Evolutionary conservation across 2,329 filamentous ascomycete genomes (phyloP).

Genomic region (Sporothrix variecibatus): DNA sequence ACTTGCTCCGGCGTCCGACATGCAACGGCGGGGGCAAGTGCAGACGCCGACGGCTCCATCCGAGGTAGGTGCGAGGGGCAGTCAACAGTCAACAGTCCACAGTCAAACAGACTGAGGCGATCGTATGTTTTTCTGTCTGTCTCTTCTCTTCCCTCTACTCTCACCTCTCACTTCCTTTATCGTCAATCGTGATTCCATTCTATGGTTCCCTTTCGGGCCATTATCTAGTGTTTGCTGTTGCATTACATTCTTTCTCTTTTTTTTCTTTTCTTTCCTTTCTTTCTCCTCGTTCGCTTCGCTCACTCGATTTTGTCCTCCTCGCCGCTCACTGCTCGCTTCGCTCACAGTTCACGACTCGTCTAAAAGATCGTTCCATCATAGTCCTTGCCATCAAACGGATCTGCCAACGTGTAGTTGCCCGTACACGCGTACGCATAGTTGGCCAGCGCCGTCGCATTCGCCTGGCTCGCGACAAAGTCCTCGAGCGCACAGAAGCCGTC

Average conservation of each 20-base stretch:
- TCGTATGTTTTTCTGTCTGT: neutral
- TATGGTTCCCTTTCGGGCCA: neutral
- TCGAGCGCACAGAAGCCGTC: slow-evolving; percentile 49
- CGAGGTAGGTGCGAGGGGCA: neutral
- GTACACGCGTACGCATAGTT: slow-evolving; percentile 53
- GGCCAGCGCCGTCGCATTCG: slow-evolving; percentile 41
- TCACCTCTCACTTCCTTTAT: neutral
- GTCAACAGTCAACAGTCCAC: neutral
- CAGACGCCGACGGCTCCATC: neutral
- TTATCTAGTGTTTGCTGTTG: slow-evolving; percentile 14
- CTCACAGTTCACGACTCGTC: neutral
- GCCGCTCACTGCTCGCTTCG: no score
- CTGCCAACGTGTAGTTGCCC: slow-evolving; percentile 47
- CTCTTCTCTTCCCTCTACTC: neutral
- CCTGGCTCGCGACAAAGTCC: slow-evolving; percentile 46
- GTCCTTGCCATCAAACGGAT: slow-evolving; percentile 43
- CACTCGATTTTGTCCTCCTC: neutral
- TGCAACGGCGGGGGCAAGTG: neutral
- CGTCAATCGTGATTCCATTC: slow-evolving; percentile 3
- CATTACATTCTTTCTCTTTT: neutral
- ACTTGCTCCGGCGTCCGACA: neutral
- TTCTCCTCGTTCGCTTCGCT: neutral
- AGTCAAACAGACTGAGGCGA: no score
- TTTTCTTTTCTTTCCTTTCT: neutral
- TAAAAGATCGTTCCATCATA: slow-evolving; percentile 45